phyloP scores from a whole-genome alignment of 2,329 filamentous ascomycete genomes.

The Fusarium dimerum region DNA sequence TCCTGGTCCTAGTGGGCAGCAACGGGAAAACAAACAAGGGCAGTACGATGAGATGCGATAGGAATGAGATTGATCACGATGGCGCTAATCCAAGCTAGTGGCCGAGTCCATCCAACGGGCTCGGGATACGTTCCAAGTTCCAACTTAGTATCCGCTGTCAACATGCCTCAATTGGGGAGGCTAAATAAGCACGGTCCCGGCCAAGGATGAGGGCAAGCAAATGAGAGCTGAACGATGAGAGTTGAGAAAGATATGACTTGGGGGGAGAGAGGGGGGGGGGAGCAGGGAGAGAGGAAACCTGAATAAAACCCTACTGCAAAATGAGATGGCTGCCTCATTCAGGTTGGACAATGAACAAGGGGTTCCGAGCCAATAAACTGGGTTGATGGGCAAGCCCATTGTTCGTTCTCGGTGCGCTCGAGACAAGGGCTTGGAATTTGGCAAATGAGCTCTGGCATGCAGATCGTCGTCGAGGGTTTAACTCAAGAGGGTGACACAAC shows the following conservation, averaged over 20 bases:
- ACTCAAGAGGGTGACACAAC: neutral
- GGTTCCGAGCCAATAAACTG: neutral
- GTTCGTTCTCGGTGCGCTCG: neutral
- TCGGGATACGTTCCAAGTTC: neutral
- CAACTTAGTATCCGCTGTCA: neutral
- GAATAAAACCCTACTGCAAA: too few species aligned
- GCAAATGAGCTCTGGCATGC: neutral
- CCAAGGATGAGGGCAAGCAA: too few species aligned
- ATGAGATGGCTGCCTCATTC: neutral
- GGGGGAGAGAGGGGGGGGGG: too few species aligned
- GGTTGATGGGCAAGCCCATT: neutral
- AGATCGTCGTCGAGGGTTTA: neutral
- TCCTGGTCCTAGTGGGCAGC: too few species aligned
- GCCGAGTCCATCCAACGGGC: neutral
- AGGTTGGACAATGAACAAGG: neutral
- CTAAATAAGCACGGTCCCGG: too few species aligned
- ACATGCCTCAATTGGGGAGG: too few species aligned
- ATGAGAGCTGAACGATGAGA: too few species aligned
- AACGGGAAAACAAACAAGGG: too few species aligned
- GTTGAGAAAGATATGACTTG: too few species aligned
- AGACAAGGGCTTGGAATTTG: neutral
- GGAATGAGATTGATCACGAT: neutral
- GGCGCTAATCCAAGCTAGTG: neutral
- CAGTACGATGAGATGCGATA: too few species aligned
- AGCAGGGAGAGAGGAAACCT: too few species aligned